These are phyloP conservation scores for Schwanniomyces vanrijiae DNA, from an alignment of 805 yeast species.

Conservation along the genomic window DNA sequence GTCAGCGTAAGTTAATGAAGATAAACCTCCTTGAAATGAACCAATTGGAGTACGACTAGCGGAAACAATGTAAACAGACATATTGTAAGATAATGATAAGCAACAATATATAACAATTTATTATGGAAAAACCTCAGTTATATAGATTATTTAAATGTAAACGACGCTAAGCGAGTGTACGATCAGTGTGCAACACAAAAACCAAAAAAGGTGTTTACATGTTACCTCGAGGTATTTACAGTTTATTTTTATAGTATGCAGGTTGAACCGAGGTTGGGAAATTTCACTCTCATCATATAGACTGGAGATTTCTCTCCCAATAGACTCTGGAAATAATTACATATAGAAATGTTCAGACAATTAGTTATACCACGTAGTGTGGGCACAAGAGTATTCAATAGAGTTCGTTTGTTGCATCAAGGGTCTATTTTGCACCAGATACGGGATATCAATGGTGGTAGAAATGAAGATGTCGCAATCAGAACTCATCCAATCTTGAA, in stretches of 20 bases:
- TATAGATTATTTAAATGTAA: not conserved
- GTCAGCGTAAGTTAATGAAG: slow-evolving; percentile 77
- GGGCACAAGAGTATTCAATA: not conserved
- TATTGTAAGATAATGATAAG: not conserved
- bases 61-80: slow-evolving; percentile 79
- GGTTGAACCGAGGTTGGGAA: no score
- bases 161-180: slow-evolving; percentile 1
- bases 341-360: not conserved
- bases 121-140: not conserved
- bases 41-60: slow-evolving; percentile 96
- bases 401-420: not conserved
- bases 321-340: not conserved
- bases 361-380: not conserved
- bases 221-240: not conserved
- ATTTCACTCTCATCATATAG: not conserved
- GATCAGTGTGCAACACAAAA: not conserved
- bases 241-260: not conserved
- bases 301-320: not conserved
- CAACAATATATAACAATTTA: not conserved
- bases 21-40: slow-evolving; percentile 81
- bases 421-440: not conserved
- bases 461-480: not conserved
- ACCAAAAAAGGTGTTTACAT: not conserved
- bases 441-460: not conserved
- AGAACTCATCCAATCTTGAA: slow-evolving; percentile 16